phyloP scores from a whole-genome alignment of 2,329 filamentous ascomycete genomes.

The Verticillium nonalfalfae region DNA sequence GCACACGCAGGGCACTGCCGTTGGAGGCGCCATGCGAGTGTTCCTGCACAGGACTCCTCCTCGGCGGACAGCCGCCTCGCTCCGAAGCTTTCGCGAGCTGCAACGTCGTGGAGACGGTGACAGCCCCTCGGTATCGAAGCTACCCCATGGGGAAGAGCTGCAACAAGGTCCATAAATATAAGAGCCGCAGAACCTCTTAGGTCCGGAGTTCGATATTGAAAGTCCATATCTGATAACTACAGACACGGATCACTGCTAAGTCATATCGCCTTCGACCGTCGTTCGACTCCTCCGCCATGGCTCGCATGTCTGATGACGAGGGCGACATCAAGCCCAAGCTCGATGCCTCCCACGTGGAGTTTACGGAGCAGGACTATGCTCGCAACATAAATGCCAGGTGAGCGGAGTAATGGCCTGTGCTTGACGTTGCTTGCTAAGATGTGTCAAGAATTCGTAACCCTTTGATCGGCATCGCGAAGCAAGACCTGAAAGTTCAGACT shows the following conservation, averaged over 20 bases:
- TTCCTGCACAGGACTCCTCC: background rate
- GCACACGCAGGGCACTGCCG: constrained; percentile 17
- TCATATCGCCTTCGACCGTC: background rate
- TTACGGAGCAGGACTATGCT: constrained; percentile 17
- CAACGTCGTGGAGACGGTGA: background rate
- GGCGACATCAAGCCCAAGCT: constrained; percentile 11
- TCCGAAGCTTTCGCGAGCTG: background rate
- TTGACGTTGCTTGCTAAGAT: constrained; percentile 12
- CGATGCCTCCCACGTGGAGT: constrained; percentile 11
- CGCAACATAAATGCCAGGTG: constrained; percentile 25
- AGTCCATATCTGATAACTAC: background rate
- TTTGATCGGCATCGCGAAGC: constrained; percentile 42
- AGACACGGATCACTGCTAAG: background rate
- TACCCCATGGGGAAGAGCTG: constrained; percentile 1
- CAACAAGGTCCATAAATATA: constrained; percentile 3
- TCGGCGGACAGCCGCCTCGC: background rate
- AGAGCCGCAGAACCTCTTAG: background rate
- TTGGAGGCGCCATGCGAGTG: background rate
- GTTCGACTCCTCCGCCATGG: background rate
- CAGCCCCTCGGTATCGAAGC: background rate
- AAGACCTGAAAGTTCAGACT: constrained; percentile 46
- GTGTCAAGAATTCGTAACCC: constrained; percentile 32
- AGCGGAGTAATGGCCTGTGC: background rate
- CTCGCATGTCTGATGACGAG: constrained; percentile 13
- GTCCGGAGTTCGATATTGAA: background rate